phyloP scores from a whole-genome alignment of 2,329 filamentous ascomycete species.

The Ceratocystis diversiconidia region DNA sequence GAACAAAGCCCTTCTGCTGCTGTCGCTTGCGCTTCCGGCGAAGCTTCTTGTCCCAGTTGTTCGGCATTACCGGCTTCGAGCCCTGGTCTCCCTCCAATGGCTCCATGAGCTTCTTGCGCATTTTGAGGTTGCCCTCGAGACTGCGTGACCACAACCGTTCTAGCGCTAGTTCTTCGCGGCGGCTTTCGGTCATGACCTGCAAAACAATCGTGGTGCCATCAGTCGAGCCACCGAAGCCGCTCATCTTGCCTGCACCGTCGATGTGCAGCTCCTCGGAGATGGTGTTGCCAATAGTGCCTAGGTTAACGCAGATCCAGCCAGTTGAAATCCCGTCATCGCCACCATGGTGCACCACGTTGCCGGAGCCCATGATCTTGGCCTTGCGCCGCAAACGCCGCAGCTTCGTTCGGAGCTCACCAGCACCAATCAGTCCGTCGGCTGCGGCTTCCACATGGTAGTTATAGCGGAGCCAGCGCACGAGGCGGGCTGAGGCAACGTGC shows the following conservation, averaged over 20 bases:
- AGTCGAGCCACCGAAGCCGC: slow-evolving; percentile 54
- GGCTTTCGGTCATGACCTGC: slow-evolving; percentile 42
- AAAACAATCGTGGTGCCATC: slow-evolving; percentile 40
- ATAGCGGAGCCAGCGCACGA: slow-evolving; percentile 71
- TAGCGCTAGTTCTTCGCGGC: slow-evolving; percentile 38
- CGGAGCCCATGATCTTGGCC: slow-evolving; percentile 64
- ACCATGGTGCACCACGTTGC: slow-evolving; percentile 47
- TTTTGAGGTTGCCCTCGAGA: slow-evolving; percentile 24
- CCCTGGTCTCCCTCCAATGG: slow-evolving; percentile 1
- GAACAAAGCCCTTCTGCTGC: slow-evolving; percentile 9
- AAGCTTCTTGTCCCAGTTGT: slow-evolving; percentile 17
- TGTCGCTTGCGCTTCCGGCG: slow-evolving; percentile 15
- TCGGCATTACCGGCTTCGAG: slow-evolving; percentile 6
- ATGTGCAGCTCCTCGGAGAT: slow-evolving; percentile 31
- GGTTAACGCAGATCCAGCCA: slow-evolving; percentile 91
- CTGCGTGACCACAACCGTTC: slow-evolving; percentile 38
- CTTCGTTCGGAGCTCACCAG: slow-evolving; percentile 83
- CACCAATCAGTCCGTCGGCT: slow-evolving; percentile 76
- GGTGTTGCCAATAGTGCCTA: slow-evolving; percentile 54
- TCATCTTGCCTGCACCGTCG: slow-evolving; percentile 42
- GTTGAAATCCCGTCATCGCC: slow-evolving; percentile 78
- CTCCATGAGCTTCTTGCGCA: slow-evolving; percentile 21
- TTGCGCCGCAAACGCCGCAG: slow-evolving; percentile 65
- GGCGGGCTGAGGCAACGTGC: slow-evolving; percentile 77
- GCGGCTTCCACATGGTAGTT: slow-evolving; percentile 58